Conservation (phyloP, 1,284 basidiomycete genomes). For the Boletellus deceptivus region DNA sequence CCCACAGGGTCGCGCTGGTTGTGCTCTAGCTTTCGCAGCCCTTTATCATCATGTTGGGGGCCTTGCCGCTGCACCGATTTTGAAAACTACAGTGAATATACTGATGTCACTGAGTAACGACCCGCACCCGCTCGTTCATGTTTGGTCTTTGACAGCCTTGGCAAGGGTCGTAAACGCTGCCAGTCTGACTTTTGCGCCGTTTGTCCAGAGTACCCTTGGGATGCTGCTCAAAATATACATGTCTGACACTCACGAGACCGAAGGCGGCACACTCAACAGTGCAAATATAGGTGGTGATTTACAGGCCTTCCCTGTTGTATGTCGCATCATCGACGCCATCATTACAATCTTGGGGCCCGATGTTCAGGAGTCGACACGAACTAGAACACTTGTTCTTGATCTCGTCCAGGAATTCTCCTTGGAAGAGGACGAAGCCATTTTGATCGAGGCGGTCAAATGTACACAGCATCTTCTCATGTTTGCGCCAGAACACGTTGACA, state of each 20-base stretch:
- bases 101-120: slow-evolving; percentile 95
- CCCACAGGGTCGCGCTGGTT: slow-evolving; percentile 91
- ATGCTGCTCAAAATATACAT: slow-evolving; percentile 91
- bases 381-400: slow-evolving; percentile 79
- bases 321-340: slow-evolving; percentile 89
- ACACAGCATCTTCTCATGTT: slow-evolving; percentile 98
- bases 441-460: slow-evolving; percentile 93
- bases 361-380: slow-evolving; percentile 85
- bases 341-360: slow-evolving; percentile 96
- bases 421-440: slow-evolving; percentile 86
- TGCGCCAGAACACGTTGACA: slow-evolving; percentile 78
- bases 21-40: slow-evolving; percentile 90
- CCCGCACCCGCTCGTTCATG: slow-evolving; percentile 96
- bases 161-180: slow-evolving; percentile 89
- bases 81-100: slow-evolving; percentile 96
- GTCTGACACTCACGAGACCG: slow-evolving; percentile 90
- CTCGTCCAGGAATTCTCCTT: slow-evolving; percentile 84
- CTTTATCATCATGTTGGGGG: slow-evolving; percentile 94
- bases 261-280: slow-evolving; percentile 83
- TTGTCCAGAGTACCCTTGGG: slow-evolving; percentile 85
- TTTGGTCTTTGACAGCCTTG: slow-evolving; percentile 86
- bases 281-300: slow-evolving; percentile 89
- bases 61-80: slow-evolving; percentile 87
- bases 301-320: slow-evolving; percentile 89
- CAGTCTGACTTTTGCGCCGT: slow-evolving; percentile 88